These are phyloP conservation scores for Trichoderma sp. DNA, from an alignment of 2,329 filamentous ascomycete genomes.

Conservation along the genomic window DNA sequence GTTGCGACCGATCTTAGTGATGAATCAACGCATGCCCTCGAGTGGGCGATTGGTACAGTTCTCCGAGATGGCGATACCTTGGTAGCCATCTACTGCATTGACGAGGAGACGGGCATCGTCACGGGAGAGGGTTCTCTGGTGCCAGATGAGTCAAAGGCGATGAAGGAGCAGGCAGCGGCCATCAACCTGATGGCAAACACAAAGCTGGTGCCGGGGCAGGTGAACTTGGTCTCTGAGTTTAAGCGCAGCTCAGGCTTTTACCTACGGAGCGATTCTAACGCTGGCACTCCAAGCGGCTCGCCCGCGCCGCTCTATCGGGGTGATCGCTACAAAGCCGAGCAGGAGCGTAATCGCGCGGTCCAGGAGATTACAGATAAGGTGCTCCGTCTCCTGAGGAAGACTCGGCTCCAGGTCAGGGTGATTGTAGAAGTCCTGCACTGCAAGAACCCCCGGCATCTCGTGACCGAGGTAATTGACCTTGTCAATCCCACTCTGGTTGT, in stretches of 20 bases:
- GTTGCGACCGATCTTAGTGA: constrained; percentile 95
- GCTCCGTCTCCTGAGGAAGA: constrained; percentile 85
- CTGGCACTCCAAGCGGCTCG: constrained; percentile 43
- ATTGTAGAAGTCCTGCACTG: constrained; percentile 97
- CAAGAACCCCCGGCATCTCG: constrained; percentile 94
- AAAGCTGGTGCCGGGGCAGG: constrained; percentile 36
- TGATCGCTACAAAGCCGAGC: constrained; percentile 64
- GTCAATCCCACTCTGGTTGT: constrained; percentile 91
- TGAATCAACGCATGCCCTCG: constrained; percentile 90
- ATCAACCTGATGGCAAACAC: constrained; percentile 62
- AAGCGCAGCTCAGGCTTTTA: constrained; percentile 33
- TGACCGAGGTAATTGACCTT: constrained; percentile 95
- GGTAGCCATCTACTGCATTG: constrained; percentile 88
- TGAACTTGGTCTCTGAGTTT: constrained; percentile 39
- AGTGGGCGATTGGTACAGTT: constrained; percentile 97
- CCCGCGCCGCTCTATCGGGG: constrained; percentile 51
- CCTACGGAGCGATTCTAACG: constrained; percentile 33
- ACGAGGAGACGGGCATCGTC: constrained; percentile 74
- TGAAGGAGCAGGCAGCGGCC: constrained; percentile 73
- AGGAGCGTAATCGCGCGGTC: constrained; percentile 79
- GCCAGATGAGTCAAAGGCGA: constrained; percentile 72
- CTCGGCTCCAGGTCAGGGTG: constrained; percentile 85
- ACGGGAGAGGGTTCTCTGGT: constrained; percentile 54
- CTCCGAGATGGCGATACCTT: constrained; percentile 92
- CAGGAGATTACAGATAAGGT: constrained; percentile 82